Evolutionary conservation across 2,329 filamentous ascomycete species (phyloP), one percentile per base, ranked within the genome.

Genomic region (Akanthomyces uredinophilus): DNA sequence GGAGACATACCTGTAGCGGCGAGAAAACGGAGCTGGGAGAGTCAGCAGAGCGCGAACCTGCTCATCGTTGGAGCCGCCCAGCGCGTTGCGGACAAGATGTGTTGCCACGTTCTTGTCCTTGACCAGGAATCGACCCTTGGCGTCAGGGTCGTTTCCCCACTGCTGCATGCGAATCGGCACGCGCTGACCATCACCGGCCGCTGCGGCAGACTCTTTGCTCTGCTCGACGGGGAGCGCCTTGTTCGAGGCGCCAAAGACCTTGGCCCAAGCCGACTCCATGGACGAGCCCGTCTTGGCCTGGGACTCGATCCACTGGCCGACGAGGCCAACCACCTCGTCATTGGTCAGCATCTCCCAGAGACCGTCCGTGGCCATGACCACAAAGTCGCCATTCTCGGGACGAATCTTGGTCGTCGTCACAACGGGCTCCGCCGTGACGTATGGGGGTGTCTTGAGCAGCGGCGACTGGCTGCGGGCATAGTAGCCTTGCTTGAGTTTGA

Each of bases 291-390:
- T 71, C 70, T 71, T 55, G 41, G 79, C 78, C 72, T 97, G 90
- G 24, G 85, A 86, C 74, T 99, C 95, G 53, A 99, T 86, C 95
- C 95, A 99, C 74, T 96, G 92, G 18, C 94, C 96, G 5, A 99
- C 95, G 2, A 99, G 85, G 0, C 95, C 95, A 56, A 99, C 90
- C 1, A 97, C 95, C 78, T 99, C 95, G 72, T 99, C 95, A 70
- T 98, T 99, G 53, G 92, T 97, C 65, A 99, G 82, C 95, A 98
- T 98, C 77, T 99, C 95, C 95, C 95, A 99, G 1, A 99, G 82
- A 4, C 95, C 95, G 72, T 99, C 95, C 0, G 95, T 97, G 24
- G 95, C 95, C 81, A 99, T 88, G 65, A 99, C 94, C 14, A 99
- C 82, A 70, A 99, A 99, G 72, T 99, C 95, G 51, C 94, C 93